Evolutionary conservation across 441 rosid species (phyloP), one percentile per base, ranked within the genome.

Genomic region (Macaranga tanarius): DNA sequence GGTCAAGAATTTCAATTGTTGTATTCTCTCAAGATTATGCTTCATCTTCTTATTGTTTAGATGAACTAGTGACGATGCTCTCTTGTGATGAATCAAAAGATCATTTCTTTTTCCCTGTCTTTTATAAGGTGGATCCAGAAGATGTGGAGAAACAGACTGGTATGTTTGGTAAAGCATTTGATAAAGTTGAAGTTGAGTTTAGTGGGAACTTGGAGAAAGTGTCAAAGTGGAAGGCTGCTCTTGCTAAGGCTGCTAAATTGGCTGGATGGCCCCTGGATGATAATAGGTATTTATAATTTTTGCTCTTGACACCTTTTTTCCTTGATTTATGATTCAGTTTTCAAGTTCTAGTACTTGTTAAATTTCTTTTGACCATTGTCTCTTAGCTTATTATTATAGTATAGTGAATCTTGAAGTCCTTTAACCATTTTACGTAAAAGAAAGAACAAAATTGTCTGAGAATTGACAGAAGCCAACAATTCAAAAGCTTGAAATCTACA

Each of bases 1-100:
- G 60, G 4, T 75, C 81, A 7, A 77, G 65, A 47, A 69, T 84
- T 17, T 72, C 69, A 1, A 57, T 77, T 42, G 59, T 78, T 9
- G 48, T 78, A 0, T 65, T 80, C 72, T 83, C 86, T 20, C 65
- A 71, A 42, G 51, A 78, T 57, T 85, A 81, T 71, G 88, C 84
- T 0, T 75, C 78, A 5, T 83, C 86, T 5, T 23, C 57, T 25
- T 65, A 23, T 13, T 73, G 76, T 11, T 73, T 65, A 54, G 65
- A 73, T 65, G 84, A 84, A 69, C 82, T 80, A 63, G 63, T 48
- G 50, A 75, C 65, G n/a, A 84, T 82, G 54, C 67, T 79, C 10
- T 57, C 75, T 17, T 73, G 23, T 23, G 44, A 75, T 20, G 59
- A 40, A 1, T 62, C 76, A n/a, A 75, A 25, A 31, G 38, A 12